Evolutionary conservation across 352 stramenopile genomes (phyloP).

Genomic region (Hyaloperonospora brassicae): DNA sequence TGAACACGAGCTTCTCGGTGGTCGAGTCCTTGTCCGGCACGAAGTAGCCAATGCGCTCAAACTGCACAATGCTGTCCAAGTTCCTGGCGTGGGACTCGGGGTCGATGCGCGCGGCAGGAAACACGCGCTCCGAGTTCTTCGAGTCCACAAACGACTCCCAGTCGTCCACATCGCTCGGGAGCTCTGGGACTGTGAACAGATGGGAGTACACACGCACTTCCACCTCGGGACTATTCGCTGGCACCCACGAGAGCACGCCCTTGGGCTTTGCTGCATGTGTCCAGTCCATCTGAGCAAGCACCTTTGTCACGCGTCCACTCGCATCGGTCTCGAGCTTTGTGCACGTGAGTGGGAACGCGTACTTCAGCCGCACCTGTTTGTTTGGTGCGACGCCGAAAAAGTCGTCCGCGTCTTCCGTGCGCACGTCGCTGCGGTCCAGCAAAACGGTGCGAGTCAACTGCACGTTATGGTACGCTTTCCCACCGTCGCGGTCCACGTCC

Average conservation of each 20-base stretch:
- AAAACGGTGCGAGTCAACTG: constrained; percentile 54
- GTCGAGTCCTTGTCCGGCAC: constrained; percentile 93
- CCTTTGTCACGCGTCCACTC: constrained; percentile 41
- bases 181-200: constrained; percentile 91
- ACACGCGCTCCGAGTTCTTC: constrained; percentile 72
- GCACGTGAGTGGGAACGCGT: constrained; percentile 91
- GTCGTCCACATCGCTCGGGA: constrained; percentile 53
- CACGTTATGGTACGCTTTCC: constrained; percentile 51
- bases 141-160: constrained; percentile 84
- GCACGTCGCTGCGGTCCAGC: constrained; percentile 69
- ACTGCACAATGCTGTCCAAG: constrained; percentile 86
- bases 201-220: constrained; percentile 96
- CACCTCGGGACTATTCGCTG: constrained; percentile 54
- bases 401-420: constrained; percentile 54
- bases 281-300: constrained; percentile 63
- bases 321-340: constrained; percentile 81
- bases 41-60: constrained; percentile 98
- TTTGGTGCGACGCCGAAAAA: constrained; percentile 94
- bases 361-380: constrained; percentile 96
- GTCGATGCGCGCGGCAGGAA: constrained; percentile 88
- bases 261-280: constrained; percentile 85
- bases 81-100: constrained; percentile 50
- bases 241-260: constrained; percentile 96
- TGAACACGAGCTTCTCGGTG: constrained; percentile 89
- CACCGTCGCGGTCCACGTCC: constrained; percentile 48